phyloP scores from a whole-genome alignment of 768 basidiomycete species.

The Amanita pallidorosea region DNA sequence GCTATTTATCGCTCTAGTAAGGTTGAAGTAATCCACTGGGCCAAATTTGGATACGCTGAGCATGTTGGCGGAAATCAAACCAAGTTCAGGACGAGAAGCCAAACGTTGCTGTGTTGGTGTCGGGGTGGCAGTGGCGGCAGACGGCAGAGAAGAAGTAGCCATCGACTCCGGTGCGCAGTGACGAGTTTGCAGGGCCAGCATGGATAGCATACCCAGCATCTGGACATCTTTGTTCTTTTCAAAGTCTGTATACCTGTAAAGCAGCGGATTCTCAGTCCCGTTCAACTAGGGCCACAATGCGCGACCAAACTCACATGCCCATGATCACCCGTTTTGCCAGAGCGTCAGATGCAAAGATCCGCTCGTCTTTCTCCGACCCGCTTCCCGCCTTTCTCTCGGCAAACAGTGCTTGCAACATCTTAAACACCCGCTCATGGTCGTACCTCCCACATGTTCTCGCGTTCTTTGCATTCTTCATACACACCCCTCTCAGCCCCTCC shows the following conservation, averaged over 20 bases:
- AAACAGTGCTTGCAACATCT: constrained; percentile 40
- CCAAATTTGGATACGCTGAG: constrained; percentile 10
- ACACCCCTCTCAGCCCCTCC: constrained; percentile 31
- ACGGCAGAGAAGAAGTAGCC: background rate
- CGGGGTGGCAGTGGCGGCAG: background rate
- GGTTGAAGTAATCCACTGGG: constrained; percentile 52
- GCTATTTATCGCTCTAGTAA: constrained; percentile 16
- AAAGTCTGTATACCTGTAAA: constrained; percentile 27
- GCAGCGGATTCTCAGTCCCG: background rate
- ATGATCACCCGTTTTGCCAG: constrained; percentile 29
- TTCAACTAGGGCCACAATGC: background rate
- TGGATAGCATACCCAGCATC: constrained; percentile 70
- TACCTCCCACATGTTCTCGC: constrained; percentile 51
- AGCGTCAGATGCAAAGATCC: constrained; percentile 17
- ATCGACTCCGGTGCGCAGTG: constrained; percentile 7
- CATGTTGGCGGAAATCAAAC: constrained; percentile 3
- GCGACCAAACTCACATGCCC: constrained; percentile 31
- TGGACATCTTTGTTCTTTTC: constrained; percentile 56
- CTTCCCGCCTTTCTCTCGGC: constrained; percentile 8
- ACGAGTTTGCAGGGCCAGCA: constrained; percentile 47
- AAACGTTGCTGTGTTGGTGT: constrained; percentile 6
- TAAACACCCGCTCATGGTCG: constrained; percentile 65
- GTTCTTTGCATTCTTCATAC: constrained; percentile 46
- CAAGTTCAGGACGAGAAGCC: constrained; percentile 1
- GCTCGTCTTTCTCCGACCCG: constrained; percentile 5